Evolutionary conservation across 2,329 filamentous ascomycete genomes (phyloP), one percentile per base, ranked within the genome.

Genomic region (Pseudocercospora pini-densiflorae): DNA sequence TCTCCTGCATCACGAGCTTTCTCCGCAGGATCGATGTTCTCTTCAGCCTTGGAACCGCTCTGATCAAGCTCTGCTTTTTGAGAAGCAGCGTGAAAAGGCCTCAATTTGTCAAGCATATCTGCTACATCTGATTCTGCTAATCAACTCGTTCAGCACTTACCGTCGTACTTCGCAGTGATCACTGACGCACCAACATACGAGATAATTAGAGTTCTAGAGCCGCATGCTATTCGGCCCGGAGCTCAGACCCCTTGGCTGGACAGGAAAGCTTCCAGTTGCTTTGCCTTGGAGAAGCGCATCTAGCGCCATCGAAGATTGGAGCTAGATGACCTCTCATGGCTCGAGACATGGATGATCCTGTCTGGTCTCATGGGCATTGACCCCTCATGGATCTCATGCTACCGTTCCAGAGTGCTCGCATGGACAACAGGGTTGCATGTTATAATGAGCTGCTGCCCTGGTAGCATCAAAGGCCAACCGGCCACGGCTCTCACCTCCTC

Each of bases 211-310:
- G 21, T 55, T 33, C 27, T 12, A 24, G 33, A 24, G 40, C 60
- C 64, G 64, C 61, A 57, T 58, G 54, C 54, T 66, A 63, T 60
- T 66, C 64, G 60, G 60, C 55, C 61, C 64, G 64, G 59, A 62
- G 59, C 54, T 40, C 31, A 33, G 53, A 43, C 49, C 33, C 63
- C 60, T 59, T 62, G 43, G 45, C 64, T 55, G 43, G 59, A 59
- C 19, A 55, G 45, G 43, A 61, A 66, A 62, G 59, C 59, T 65
- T 60, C 55, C 57, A 36, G 45, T 29, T 60, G 51, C 59, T 61
- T 31, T 65, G 59, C 59, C 62, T 29, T 62, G 59, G 59, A 31
- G 51, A 65, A 62, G 58, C 59, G 49, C 45, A 14, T 16, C 58
- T 59, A 62, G 64, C 53, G 43, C 54, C 19, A 29, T 36, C 45